These are phyloP conservation scores for Tephrocybe sp. DNA, from an alignment of 768 basidiomycete species.

Conservation along the genomic window DNA sequence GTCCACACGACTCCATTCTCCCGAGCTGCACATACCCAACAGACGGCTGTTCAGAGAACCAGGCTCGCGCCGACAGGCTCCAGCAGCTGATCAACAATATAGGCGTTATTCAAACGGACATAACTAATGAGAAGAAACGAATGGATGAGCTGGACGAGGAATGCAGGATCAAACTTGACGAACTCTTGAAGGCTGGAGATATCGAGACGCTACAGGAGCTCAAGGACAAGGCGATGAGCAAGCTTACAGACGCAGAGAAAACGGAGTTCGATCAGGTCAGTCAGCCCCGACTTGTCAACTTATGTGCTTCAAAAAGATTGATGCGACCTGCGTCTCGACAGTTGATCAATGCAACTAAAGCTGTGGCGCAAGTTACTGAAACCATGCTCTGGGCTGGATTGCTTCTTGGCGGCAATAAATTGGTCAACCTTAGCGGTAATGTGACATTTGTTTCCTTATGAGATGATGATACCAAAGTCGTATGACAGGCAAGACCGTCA, in stretches of 20 bases:
- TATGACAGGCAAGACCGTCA: not conserved
- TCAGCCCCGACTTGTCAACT: not conserved
- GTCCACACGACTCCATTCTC: not conserved
- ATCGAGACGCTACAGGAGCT: not conserved
- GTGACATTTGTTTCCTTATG: not conserved
- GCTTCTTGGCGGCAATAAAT: constrained; percentile 1
- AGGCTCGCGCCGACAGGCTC: constrained; percentile 1
- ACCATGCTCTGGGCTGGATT: constrained; percentile 1
- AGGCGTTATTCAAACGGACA: constrained; percentile 1
- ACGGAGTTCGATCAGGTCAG: constrained; percentile 5
- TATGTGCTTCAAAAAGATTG: too few species aligned
- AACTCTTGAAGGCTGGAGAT: not conserved
- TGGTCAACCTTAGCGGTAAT: not conserved
- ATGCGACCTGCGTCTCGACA: not conserved
- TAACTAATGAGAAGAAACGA: constrained; percentile 2
- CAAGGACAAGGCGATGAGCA: constrained; percentile 3
- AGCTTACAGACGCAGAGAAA: constrained; percentile 10
- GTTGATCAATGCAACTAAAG: constrained; percentile 1
- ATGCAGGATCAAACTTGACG: not conserved
- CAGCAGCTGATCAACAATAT: constrained; percentile 6
- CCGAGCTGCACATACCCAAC: not conserved
- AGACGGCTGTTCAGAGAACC: not conserved
- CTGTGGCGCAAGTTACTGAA: constrained; percentile 3
- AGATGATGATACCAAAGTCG: not conserved
- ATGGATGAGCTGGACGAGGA: not conserved